Base-by-base conservation (phyloP, 1,139 yeast species). In the Yamadazyma taylorii region DNA sequence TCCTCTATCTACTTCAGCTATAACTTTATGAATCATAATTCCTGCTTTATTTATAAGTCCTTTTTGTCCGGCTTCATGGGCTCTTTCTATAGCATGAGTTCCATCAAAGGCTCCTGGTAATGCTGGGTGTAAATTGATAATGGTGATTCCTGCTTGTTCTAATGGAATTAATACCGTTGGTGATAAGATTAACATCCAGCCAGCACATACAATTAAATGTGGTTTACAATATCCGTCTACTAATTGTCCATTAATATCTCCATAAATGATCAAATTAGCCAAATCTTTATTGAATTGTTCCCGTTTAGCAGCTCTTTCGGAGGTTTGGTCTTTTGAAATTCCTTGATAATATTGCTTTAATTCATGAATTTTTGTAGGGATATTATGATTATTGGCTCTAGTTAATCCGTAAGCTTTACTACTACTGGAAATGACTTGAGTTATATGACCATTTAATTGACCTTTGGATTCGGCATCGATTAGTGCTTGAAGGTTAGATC, bases 81-180 rank as follows among this genome's bases (percentile, higher is more conserved):
- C 96, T 52, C 97, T 73, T 53, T 92, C 96, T 45, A 92, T 92
- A 16, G 98, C 97, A 63, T 87, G 90, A 9, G 95, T 90, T 3
- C 98, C 98, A 43, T 92, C 97, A 68, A 92, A 92, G 3, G 90
- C 90, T 17, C 96, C 96, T 2, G 98, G 98, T 40, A 92, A 75
- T 0, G 98, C 97, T 3, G 98, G 98, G 58, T 92, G 98, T 43
- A 92, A 68, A 56, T 92, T 92, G 53, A 92, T 89, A 45, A 92
- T 89, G 21, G 89, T 85, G 23, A 89, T 75, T 1, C 75, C 70
- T 3, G 75, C 78, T 7, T 72, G 60, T 37, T 71, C 79, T 32
- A 90, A 63, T 2, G 92, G 90, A 33, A 69, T 66, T 46, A 92
- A 69, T 44, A 87, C 88, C 13, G 78, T 70, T 2, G 89, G 82